Percentiles rank a stretch among this genome's conserved stretches.
phyloP scores from a whole-genome alignment of 495 filamentous ascomycete genomes.

The Cercophora sp. region DNA sequence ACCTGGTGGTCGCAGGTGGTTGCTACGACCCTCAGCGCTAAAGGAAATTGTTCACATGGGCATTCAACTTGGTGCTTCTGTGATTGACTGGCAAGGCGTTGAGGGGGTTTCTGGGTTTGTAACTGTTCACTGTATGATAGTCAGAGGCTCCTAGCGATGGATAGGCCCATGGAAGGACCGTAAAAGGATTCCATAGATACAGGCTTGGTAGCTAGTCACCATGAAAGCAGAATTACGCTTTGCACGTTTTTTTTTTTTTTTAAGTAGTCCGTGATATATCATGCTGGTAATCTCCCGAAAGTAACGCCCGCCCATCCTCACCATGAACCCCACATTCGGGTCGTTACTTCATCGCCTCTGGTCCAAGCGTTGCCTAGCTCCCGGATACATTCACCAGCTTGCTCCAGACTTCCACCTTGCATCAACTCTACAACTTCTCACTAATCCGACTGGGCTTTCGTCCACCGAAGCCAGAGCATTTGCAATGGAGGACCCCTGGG shows the following conservation, averaged over 20 bases:
- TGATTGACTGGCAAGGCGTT: neutral
- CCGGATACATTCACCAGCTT: neutral
- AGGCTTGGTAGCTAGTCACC: too few relatives aligned
- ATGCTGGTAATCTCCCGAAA: too few relatives aligned
- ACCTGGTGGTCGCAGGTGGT: conserved; percentile 81
- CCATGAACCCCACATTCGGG: neutral
- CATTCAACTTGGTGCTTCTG: neutral
- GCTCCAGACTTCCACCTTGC: neutral
- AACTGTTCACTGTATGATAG: too few relatives aligned
- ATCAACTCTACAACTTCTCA: too few relatives aligned
- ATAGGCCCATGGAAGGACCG: too few relatives aligned
- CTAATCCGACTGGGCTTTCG: neutral
- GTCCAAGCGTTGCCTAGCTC: conserved; percentile 3
- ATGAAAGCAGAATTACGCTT: too few relatives aligned
- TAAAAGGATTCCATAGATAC: too few relatives aligned
- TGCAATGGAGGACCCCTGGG: conserved; percentile 39
- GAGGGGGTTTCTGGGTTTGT: neutral
- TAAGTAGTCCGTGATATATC: too few relatives aligned
- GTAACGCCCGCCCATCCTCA: too few relatives aligned
- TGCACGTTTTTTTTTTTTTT: too few relatives aligned
- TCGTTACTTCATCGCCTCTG: neutral
- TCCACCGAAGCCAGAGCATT: neutral
- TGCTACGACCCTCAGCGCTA: conserved; percentile 58
- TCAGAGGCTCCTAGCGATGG: too few relatives aligned
- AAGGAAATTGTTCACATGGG: neutral